Base-by-base conservation (phyloP, 2,329 filamentous ascomycete species). In the Fusarium begoniae region DNA sequence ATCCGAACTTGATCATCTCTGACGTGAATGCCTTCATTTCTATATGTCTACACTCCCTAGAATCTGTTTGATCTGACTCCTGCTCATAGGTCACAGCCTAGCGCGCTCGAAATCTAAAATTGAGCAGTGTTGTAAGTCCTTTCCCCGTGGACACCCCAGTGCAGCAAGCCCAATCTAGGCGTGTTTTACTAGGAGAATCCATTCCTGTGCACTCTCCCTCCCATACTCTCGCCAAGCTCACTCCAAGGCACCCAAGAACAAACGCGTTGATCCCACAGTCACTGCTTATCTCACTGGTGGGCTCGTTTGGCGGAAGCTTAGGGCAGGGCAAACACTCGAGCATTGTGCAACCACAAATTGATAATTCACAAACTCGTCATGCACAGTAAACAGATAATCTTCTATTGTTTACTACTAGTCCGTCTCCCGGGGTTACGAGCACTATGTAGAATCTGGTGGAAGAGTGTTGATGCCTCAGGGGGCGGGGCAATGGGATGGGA, bases 251-350 rank as follows among this genome's bases (percentile, higher is more conserved):
- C 20, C 9, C 20, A 10, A 13, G 3, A 4, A 5, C 3, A 17
- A 13, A 28, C 28, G 6, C 24, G 17, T 65, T 20, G 13, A 47
- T 28, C 26, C 12, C 22, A 20, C 17, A n/a, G n/a, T n/a, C 22
- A n/a, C 32, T 47, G 35, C 69, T 51, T 41, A 35, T 55, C n/a
- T 30, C 26, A 58, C 17, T 28, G 18, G 60, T 45, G 37, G 15
- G 24, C 50, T 22, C 26, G 22, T 22, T 43, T 24, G 24, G 17
- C 32, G 40, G 35, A 24, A 47, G 41, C 28, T 30, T 38, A 64
- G 65, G 66, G 41, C 51, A 65, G 15, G 32, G 28, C 40, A 54
- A 45, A 70, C 67, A 70, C 67, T 70, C 22, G 30, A 41, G 15
- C 35, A 44, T 20, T 47, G 8, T n/a, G 2, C 17, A 13, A 30